These are phyloP conservation scores for Puccinia novopanici DNA, from an alignment of 1,284 basidiomycete genomes.

Conservation along the genomic window DNA sequence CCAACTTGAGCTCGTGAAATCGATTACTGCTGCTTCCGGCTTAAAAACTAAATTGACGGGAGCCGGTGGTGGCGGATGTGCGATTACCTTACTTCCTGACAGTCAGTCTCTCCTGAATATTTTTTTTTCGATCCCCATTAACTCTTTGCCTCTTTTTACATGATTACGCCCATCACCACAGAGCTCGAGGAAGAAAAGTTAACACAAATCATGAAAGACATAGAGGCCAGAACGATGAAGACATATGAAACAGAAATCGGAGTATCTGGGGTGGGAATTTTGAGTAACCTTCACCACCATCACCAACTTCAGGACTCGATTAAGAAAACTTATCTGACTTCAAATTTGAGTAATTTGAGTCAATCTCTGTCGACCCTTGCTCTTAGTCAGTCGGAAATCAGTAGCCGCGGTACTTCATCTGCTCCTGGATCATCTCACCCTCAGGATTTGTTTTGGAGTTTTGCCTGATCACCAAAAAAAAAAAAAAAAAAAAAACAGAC, in stretches of 20 bases:
- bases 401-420: not conserved
- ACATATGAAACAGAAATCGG: conserved; percentile 36
- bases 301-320: not conserved
- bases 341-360: not conserved
- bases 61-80: conserved; percentile 97
- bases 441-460: not conserved
- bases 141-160: not conserved
- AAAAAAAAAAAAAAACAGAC: not conserved
- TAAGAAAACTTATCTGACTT: conserved; percentile 26
- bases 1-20: conserved; percentile 77
- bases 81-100: conserved; percentile 91
- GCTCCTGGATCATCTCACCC: not conserved
- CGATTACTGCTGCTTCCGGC: conserved; percentile 65
- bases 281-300: conserved; percentile 21
- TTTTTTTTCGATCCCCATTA: not conserved
- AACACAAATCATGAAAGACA: not conserved
- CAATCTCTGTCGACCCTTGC: not conserved
- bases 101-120: not conserved
- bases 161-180: not conserved
- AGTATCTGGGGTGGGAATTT: conserved; percentile 21
- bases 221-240: conserved; percentile 10
- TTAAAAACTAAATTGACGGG: conserved; percentile 96
- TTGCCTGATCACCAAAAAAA: conserved; percentile 5
- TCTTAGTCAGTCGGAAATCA: not conserved
- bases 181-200: conserved; percentile 10